phyloP scores from a whole-genome alignment of 177 flowering plant species.

The Tripterygium wilfordii region DNA sequence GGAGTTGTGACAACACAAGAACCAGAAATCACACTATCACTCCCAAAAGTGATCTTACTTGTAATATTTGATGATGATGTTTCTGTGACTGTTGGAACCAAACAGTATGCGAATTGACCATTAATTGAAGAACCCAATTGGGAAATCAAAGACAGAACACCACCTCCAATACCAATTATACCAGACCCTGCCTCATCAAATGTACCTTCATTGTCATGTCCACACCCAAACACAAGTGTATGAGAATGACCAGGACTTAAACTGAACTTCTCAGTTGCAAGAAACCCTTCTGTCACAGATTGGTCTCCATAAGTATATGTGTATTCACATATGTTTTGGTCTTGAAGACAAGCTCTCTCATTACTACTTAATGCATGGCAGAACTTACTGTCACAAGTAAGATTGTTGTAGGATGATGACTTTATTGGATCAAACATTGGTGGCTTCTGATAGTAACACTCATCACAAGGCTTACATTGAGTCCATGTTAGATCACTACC shows the following conservation, averaged over 20 bases:
- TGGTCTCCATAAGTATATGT: constrained; percentile 22
- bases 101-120: constrained; percentile 45
- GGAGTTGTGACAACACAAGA: constrained; percentile 26
- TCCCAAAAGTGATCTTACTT: constrained; percentile 38
- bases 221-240: constrained; percentile 34
- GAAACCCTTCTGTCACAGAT: constrained; percentile 19
- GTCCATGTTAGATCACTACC: constrained; percentile 36
- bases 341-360: not conserved
- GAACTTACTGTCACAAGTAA: constrained; percentile 11
- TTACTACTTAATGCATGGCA: constrained; percentile 6
- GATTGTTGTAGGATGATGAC: constrained; percentile 12
- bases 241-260: constrained; percentile 3
- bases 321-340: constrained; percentile 9
- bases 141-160: constrained; percentile 24
- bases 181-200: constrained; percentile 18
- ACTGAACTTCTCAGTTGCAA: constrained; percentile 27
- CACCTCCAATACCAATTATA: constrained; percentile 43
- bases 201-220: constrained; percentile 24
- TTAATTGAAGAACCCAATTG: constrained; percentile 25
- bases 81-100: constrained; percentile 12
- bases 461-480: constrained; percentile 31
- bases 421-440: constrained; percentile 25
- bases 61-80: not conserved
- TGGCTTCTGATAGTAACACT: constrained; percentile 17
- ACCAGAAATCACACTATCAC: constrained; percentile 16